Percentiles rank a stretch among this genome's conserved stretches.
phyloP scores from a whole-genome alignment of 2,329 filamentous ascomycete species.

The Diaporthe sp. region DNA sequence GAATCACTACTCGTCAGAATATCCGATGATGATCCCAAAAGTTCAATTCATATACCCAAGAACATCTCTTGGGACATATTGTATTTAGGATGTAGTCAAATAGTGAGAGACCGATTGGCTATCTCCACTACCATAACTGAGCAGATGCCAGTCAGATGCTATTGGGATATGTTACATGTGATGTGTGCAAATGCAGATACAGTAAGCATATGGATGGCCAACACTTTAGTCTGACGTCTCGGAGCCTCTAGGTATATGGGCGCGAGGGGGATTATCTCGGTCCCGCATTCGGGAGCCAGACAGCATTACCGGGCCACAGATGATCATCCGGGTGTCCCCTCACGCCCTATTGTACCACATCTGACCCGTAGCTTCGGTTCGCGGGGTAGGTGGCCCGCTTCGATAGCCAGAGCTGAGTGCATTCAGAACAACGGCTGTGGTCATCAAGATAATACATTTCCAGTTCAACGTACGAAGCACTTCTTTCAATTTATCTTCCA shows the following conservation, averaged over 20 bases:
- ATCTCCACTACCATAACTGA: no score
- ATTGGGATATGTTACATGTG: no score
- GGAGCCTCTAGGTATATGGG: neutral
- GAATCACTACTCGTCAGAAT: neutral
- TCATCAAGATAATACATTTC: neutral
- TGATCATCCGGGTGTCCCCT: neutral
- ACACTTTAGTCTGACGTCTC: no score
- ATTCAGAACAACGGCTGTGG: neutral
- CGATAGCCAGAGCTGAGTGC: neutral
- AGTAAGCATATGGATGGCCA: no score
- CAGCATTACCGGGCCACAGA: neutral
- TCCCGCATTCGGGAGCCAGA: neutral
- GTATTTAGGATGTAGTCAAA: neutral
- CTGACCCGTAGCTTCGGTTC: neutral
- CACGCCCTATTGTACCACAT: neutral
- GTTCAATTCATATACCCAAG: neutral
- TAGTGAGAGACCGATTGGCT: no score
- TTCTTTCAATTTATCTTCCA: no score
- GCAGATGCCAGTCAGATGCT: neutral
- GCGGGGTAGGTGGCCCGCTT: neutral
- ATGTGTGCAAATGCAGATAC: no score
- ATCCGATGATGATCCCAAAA: neutral
- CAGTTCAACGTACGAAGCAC: no score
- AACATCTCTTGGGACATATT: neutral
- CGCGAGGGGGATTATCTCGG: neutral